Conservation (phyloP, 2,329 filamentous ascomycete species). For the Microcyclospora tardicrescens region DNA sequence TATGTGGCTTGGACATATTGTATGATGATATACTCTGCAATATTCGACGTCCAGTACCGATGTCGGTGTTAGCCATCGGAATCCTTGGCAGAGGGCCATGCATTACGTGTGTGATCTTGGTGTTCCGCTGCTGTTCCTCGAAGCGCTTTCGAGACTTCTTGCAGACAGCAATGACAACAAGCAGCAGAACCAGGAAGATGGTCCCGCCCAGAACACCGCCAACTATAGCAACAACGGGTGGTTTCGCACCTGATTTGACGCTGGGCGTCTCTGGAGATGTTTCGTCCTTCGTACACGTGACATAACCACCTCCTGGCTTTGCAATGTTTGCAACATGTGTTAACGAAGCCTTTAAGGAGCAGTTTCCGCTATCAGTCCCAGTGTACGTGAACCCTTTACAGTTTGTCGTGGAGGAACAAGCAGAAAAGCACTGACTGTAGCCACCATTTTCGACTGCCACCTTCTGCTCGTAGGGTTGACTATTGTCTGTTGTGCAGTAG, state of each 20-base stretch:
- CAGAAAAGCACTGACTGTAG: constrained; percentile 18
- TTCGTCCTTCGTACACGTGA: constrained; percentile 13
- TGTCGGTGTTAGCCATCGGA: constrained; percentile 2
- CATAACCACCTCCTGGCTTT: constrained; percentile 12
- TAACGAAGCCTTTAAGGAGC: constrained; percentile 16
- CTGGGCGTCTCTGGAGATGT: constrained; percentile 6
- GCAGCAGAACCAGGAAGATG: constrained; percentile 6
- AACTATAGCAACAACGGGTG: constrained; percentile 7
- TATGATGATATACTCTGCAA: constrained; percentile 15
- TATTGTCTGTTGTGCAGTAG: constrained; percentile 16
- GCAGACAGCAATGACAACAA: constrained; percentile 9
- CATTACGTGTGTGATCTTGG: constrained; percentile 7
- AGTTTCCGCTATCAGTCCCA: constrained; percentile 14
- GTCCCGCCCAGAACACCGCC: constrained; percentile 13
- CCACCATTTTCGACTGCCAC: constrained; percentile 14
- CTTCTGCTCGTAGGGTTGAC: constrained; percentile 9
- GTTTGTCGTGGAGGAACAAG: constrained; percentile 11
- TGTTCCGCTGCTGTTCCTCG: constrained; percentile 11
- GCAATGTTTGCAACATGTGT: constrained; percentile 7
- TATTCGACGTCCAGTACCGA: constrained; percentile 13
- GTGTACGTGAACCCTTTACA: constrained; percentile 19
- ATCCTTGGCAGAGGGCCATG: constrained; percentile 2
- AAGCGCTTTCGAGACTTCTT: constrained; percentile 9
- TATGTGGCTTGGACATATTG: constrained; percentile 1
- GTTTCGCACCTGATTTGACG: not conserved